phyloP scores from a whole-genome alignment of 2,329 filamentous ascomycete genomes.

The Nothopassalora personata region DNA sequence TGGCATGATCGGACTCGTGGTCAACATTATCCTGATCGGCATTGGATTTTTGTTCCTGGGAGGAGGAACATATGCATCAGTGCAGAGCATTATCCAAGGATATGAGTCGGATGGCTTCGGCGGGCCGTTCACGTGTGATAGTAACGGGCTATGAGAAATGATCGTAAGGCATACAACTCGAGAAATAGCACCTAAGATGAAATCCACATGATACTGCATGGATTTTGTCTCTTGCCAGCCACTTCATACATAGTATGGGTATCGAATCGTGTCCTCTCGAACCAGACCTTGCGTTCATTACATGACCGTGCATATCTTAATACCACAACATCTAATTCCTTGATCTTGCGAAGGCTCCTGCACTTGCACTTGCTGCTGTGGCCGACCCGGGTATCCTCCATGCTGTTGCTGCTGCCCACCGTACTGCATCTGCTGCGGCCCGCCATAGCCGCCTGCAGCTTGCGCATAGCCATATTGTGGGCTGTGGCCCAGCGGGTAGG shows the following conservation, averaged over 20 bases:
- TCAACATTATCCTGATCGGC: conserved; percentile 69
- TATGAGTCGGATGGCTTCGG: conserved; percentile 62
- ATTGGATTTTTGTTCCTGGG: conserved; percentile 77
- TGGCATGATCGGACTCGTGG: conserved; percentile 50
- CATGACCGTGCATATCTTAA: conserved; percentile 34
- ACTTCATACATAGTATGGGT: background rate
- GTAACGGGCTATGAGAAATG: conserved; percentile 47
- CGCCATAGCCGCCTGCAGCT: conserved; percentile 29
- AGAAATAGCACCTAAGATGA: too few species aligned
- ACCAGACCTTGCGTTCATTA: conserved; percentile 4
- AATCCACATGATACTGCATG: too few species aligned
- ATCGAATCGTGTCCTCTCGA: background rate
- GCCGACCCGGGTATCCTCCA: conserved; percentile 31
- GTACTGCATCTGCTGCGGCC: conserved; percentile 42
- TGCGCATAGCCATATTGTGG: conserved; percentile 35
- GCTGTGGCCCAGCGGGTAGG: conserved; percentile 33
- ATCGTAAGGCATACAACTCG: too few species aligned
- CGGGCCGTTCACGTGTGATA: conserved; percentile 68
- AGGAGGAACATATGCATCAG: conserved; percentile 70
- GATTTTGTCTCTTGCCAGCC: too few species aligned
- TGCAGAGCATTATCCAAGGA: conserved; percentile 68
- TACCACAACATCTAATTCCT: conserved; percentile 31
- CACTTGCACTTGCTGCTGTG: conserved; percentile 41
- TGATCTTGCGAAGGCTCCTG: conserved; percentile 25
- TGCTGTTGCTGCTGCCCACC: conserved; percentile 27